phyloP scores from a whole-genome alignment of 768 basidiomycete genomes.

The Leccinum obscurum region DNA sequence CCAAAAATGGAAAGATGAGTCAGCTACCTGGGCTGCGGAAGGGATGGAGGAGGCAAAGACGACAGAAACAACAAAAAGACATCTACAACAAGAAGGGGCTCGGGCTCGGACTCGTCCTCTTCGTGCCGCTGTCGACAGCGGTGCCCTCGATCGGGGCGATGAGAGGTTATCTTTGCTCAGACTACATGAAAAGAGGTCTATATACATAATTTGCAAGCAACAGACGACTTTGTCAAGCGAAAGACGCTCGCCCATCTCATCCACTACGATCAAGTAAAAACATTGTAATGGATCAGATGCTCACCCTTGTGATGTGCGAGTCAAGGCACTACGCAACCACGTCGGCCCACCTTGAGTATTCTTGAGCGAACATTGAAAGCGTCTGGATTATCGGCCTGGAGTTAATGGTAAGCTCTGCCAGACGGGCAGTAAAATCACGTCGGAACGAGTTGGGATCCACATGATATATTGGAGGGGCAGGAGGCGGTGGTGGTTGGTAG shows the following conservation, averaged over 20 bases:
- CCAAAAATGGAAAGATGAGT: constrained; percentile 54
- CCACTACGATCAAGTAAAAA: constrained; percentile 30
- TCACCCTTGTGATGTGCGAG: constrained; percentile 85
- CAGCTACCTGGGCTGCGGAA: constrained; percentile 45
- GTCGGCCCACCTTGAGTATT: constrained; percentile 74
- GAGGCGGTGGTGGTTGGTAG: constrained; percentile 47
- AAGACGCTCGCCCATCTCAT: constrained; percentile 27
- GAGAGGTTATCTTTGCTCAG: constrained; percentile 44
- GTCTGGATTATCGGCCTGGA: constrained; percentile 93
- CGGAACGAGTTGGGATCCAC: constrained; percentile 74
- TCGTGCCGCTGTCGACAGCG: constrained; percentile 35
- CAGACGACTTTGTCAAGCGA: constrained; percentile 23
- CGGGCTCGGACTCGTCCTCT: constrained; percentile 40
- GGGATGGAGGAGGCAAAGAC: constrained; percentile 13
- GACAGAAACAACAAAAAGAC: constrained; percentile 33
- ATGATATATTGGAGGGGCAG: constrained; percentile 43
- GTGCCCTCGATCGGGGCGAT: constrained; percentile 33
- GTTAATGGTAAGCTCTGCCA: constrained; percentile 87
- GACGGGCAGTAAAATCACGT: constrained; percentile 71
- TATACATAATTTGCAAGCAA: constrained; percentile 43
- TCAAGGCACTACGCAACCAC: constrained; percentile 83
- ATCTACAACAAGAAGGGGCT: constrained; percentile 24
- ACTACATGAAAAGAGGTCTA: constrained; percentile 43
- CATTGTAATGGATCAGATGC: constrained; percentile 39
- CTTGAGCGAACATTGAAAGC: constrained; percentile 90